Evolutionary conservation across 805 yeast genomes (phyloP), one percentile per base, ranked within the genome.

Genomic region (Barnettozyma sucrosica): DNA sequence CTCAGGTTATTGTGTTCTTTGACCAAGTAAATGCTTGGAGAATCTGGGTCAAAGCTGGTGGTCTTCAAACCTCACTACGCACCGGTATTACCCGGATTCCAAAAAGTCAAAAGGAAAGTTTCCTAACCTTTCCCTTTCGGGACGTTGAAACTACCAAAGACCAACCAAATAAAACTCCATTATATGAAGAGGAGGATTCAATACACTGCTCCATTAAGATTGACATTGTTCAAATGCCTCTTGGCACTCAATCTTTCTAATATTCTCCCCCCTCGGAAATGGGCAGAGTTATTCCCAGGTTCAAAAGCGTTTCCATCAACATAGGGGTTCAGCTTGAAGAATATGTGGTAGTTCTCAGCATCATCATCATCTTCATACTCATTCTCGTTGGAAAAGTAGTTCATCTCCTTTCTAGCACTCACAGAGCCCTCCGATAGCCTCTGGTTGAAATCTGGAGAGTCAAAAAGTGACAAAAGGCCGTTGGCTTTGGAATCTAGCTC

Each of bases 271-370:
- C 33, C 21, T 8, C 44, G 20, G 23, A 18, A 25, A 21, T 19
- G 4, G 16, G 36, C 36, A 13, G 21, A 16, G 16, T 21, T 26
- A 13, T 18, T 32, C 20, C 14, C 32, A 13, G 32, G n/a, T 14
- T 14, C 32, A 28, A 13, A 13, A 28, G 16, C n/a, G 14, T 28
- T 28, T 16, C 14, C 20, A 20, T 21, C 21, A 11, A 32, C 43
- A n/a, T 38, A 21, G 16, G 18, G 18, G 21, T 48, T 45, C 18
- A 48, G 28, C 37, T 48, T 48, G 18, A 41, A 48, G 13, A 25
- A 25, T 14, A 48, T 48, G 24, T 48, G 51, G 33, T 45, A 48
- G 21, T 48, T 45, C 16, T 48, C 47, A 40, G 25, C 40, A 21
- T 47, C 44, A 30, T 38, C 46, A 16, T 47, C 47, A 20, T 47